Conservation (phyloP, 495 filamentous ascomycete genomes). For the Penicillium tannophilum region DNA sequence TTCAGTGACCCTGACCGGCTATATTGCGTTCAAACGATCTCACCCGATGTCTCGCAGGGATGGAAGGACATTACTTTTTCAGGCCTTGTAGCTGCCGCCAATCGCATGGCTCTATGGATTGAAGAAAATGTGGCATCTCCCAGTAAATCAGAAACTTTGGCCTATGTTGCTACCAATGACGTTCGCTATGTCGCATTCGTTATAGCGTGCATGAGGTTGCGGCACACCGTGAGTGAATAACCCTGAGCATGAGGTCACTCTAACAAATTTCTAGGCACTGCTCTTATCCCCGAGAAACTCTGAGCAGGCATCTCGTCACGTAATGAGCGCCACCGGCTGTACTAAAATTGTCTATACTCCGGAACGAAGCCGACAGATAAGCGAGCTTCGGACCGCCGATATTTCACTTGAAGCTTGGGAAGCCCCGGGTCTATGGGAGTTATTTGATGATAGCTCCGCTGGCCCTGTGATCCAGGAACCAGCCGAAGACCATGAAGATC, state of each 20-base stretch:
- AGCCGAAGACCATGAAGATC: conserved; percentile 41
- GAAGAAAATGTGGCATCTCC: conserved; percentile 32
- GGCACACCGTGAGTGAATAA: conserved; percentile 19
- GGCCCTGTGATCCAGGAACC: conserved; percentile 17
- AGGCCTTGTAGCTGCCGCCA: conserved; percentile 54
- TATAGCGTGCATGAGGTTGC: conserved; percentile 30
- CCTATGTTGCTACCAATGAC: conserved; percentile 37
- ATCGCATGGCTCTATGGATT: conserved; percentile 53
- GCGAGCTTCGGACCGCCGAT: conserved; percentile 12
- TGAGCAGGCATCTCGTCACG: conserved; percentile 31
- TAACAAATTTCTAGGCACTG: background rate
- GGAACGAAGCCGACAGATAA: conserved; percentile 18
- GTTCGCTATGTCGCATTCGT: conserved; percentile 28
- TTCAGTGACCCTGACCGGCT: conserved; percentile 37
- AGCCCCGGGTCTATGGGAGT: conserved; percentile 23
- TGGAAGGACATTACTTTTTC: conserved; percentile 52
- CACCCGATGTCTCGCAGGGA: conserved; percentile 48
- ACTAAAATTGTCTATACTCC: conserved; percentile 30
- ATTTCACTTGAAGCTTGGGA: conserved; percentile 14
- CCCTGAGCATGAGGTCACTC: background rate
- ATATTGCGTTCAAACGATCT: conserved; percentile 45
- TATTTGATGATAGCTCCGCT: conserved; percentile 19
- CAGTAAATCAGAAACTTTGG: conserved; percentile 23
- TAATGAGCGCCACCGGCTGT: conserved; percentile 35
- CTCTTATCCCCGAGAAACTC: conserved; percentile 44